Percentiles rank a stretch among this genome's conserved stretches.
Conservation (phyloP, 352 stramenopile species). For the Pelagophyceae sp. region DNA sequence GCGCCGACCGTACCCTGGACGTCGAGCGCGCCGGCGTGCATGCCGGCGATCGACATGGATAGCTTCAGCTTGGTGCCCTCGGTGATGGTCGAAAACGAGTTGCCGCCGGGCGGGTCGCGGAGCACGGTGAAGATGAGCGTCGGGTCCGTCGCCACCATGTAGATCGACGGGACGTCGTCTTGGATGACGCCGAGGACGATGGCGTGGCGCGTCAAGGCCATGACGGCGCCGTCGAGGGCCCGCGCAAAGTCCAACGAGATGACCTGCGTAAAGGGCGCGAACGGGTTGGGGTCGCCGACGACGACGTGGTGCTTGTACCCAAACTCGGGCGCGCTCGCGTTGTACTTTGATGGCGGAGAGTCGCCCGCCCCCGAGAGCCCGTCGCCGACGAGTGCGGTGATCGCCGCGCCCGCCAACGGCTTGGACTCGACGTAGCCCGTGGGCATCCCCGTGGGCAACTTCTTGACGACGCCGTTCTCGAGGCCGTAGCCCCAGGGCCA, state of each 20-base stretch:
- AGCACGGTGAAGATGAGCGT: no score
- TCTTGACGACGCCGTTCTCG: background rate
- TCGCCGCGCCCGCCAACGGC: background rate
- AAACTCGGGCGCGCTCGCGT: background rate
- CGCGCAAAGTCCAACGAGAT: background rate
- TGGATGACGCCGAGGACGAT: no score
- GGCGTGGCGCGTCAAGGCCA: background rate
- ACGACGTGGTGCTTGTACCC: background rate
- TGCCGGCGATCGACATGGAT: conserved; percentile 11
- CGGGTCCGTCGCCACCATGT: background rate
- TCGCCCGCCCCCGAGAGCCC: background rate
- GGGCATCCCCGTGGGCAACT: background rate
- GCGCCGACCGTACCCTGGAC: no score
- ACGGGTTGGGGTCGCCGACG: background rate
- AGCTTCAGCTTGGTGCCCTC: background rate
- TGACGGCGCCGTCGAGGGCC: background rate
- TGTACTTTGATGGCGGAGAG: background rate
- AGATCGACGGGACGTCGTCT: background rate
- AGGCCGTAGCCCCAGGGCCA: background rate
- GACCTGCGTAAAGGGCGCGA: background rate
- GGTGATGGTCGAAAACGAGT: background rate
- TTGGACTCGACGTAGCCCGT: background rate
- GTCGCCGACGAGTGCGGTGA: background rate
- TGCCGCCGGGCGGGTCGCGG: conserved; percentile 3
- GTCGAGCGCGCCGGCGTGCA: background rate